Evolutionary conservation across 2,329 filamentous ascomycete genomes (phyloP), one percentile per base, ranked within the genome.

Genomic region (Fusarium sp.): DNA sequence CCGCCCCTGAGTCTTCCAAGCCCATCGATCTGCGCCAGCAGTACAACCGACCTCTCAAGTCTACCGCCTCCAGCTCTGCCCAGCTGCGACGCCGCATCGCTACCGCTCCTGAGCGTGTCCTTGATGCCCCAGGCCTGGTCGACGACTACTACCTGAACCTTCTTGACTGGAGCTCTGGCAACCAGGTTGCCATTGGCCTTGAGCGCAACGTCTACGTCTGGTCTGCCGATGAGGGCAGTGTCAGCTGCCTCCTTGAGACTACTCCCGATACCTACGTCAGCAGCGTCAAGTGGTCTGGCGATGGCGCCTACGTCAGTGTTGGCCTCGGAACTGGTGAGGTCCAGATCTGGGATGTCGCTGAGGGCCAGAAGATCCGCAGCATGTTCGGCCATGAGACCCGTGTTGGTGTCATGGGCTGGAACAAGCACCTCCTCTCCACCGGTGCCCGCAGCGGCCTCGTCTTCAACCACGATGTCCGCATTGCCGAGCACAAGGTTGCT

Each of bases 91-190:
- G 96, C 73, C 94, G 96, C 78, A 94, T 99, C 69, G 93, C 96
- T 62, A 98, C 96, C 9, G 95, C 96, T 14, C 96, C 96, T 13
- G 96, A 99, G 85, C 94, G 96, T 74, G 96, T 99, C 16, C 90
- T 99, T 29, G 96, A 99, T 84, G 96, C 96, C 6, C 96, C 96
- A 7, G 96, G 96, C 65, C 91, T 99, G 62, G 93, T 98, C 71
- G 96, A 99, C 80, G 96, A 99, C 86, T 99, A 98, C 89, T 99
- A 99, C 84, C 93, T 99, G 78, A 99, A 99, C 87, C 89, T 99
- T 42, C 91, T 99, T 29, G 96, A 99, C 87, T 99, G 96, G 96
- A 98, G 95, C 81, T 96, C 95, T 8, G 93, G 93, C 70, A 99
- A 99, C 87, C 96, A 99, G 84, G 96, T 99, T 64, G 96, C 96